Base-by-base conservation (phyloP, 78 protist genomes). In the Monocercomonoides exilis region DNA sequence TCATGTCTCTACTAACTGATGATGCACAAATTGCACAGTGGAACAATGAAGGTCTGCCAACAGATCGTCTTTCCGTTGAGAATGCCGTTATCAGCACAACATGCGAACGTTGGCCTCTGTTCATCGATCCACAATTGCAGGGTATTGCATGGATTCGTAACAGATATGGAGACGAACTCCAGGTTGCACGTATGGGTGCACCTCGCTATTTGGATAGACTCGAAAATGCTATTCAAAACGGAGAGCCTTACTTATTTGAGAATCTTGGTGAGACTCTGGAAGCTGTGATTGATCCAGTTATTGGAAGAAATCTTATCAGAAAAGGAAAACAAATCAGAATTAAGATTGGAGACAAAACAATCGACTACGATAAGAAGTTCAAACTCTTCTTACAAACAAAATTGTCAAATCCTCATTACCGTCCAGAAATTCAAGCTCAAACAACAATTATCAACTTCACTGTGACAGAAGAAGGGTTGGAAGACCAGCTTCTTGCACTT, bases 111-210 rank as follows among this genome's bases (percentile, higher is more conserved):
- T 94, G 93, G 93, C 97, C 97, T 4, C 90, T 95, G 41, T 80
- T 94, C 41, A 92, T 95, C 64, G 97, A 95, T 85, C 97, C 97
- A 42, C 96, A 95, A 89, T 85, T 90, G 33, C 95, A 94, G 77
- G 96, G 91, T 42, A 81, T 90, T 44, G 43, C 33, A 41, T 94
- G 94, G 94, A 87, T 94, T 44, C 43, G 34, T 41, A 63, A 82
- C 41, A 82, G 44, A 35, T 77, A 77, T 35, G 77, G 36, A 29
- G 35, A 45, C 6, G 80, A 42, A 21, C 79, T 86, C 41, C 11
- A 3, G 21, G 64, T 36, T 21, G 80, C 82, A 29, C 87, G 63
- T 64, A 54, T 21, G 54, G 34, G 77, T 21, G 45, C 2, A 29
- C 33, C 5, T 77, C 35, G 38, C 36, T 91, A 44, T 70, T 3